phyloP scores from a whole-genome alignment of 345 rosid genomes.

The Durio zibethinus region DNA sequence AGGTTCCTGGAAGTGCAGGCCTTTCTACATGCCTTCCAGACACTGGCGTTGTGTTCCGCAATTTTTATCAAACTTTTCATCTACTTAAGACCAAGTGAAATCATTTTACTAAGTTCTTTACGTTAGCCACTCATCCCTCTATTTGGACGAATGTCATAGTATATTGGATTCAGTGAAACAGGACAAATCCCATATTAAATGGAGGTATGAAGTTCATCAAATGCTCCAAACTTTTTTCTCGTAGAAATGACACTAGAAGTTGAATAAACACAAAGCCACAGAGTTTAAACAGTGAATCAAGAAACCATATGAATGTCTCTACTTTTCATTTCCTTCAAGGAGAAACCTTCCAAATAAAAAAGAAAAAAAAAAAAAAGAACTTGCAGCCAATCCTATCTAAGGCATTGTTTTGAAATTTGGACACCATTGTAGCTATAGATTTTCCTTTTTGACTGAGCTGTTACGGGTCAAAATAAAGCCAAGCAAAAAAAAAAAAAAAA shows the following conservation, averaged over 20 bases:
- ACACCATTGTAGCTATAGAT: not conserved
- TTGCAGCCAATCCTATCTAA: not conserved
- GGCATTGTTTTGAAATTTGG: not conserved
- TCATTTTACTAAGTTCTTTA: not conserved
- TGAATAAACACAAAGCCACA: not conserved
- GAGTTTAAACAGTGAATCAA: not conserved
- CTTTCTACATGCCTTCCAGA: slow-evolving; percentile 67
- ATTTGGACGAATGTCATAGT: not conserved
- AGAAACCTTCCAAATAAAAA: not conserved
- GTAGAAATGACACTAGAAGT: not conserved
- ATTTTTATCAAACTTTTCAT: slow-evolving; percentile 40
- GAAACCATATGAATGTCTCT: not conserved
- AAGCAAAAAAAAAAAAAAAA: not conserved
- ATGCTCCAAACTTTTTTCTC: not conserved
- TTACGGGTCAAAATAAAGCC: not conserved
- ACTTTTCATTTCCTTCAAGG: not conserved
- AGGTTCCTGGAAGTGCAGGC: slow-evolving; percentile 63
- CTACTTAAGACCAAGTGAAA: not conserved
- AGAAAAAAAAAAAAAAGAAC: too few relatives aligned
- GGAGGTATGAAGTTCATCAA: not conserved
- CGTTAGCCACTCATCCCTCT: not conserved
- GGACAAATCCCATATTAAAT: not conserved
- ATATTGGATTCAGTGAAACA: not conserved
- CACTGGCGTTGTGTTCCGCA: slow-evolving; percentile 61
- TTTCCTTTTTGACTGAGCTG: not conserved